Conservation (phyloP, 1,284 basidiomycete species). For the Leccinum griseonigrum region DNA sequence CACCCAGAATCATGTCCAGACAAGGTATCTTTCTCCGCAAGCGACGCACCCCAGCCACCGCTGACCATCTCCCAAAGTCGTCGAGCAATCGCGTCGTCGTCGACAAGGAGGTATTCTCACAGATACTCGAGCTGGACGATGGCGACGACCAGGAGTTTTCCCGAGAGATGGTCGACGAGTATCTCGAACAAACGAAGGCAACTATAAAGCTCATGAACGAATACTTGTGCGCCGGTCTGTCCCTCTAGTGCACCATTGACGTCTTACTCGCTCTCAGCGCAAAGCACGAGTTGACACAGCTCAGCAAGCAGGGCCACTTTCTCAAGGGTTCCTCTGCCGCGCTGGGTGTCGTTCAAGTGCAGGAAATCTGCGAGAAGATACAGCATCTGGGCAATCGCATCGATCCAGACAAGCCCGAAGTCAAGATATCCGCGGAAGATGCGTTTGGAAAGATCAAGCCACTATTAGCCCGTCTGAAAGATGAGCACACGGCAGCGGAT, state of each 20-base stretch:
- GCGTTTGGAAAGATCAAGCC: constrained; percentile 64
- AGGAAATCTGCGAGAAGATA: constrained; percentile 83
- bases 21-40: constrained; percentile 23
- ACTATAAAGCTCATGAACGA: constrained; percentile 82
- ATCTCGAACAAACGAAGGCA: constrained; percentile 72
- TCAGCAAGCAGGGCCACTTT: constrained; percentile 85
- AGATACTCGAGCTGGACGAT: constrained; percentile 91
- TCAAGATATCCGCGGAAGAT: constrained; percentile 49
- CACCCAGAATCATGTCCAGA: constrained; percentile 23
- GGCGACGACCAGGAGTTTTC: constrained; percentile 80
- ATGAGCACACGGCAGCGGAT: constrained; percentile 57
- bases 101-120: constrained; percentile 78
- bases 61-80: constrained; percentile 17
- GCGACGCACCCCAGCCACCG: background rate
- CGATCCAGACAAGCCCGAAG: constrained; percentile 41
- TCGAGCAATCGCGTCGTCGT: constrained; percentile 39
- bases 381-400: constrained; percentile 76
- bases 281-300: constrained; percentile 55
- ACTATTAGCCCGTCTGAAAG: constrained; percentile 51
- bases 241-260: constrained; percentile 7
- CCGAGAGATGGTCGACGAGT: constrained; percentile 73
- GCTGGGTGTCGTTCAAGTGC: constrained; percentile 79
- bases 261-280: constrained; percentile 39
- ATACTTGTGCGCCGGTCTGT: constrained; percentile 62
- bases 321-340: constrained; percentile 95